phyloP scores from a whole-genome alignment of 2,329 filamentous ascomycete genomes.

The Nemania bipapillata region DNA sequence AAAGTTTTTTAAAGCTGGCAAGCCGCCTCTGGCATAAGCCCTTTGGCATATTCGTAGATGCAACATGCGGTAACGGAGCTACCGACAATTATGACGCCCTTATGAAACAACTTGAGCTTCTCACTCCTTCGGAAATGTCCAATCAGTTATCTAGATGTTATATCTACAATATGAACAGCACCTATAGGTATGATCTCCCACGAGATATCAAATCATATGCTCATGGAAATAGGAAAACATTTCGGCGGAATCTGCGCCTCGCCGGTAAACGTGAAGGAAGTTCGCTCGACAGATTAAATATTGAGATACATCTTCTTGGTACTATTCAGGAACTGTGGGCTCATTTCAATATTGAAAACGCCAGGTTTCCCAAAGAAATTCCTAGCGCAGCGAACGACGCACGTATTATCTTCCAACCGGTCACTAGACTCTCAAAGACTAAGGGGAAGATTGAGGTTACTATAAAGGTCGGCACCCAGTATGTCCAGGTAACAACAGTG shows the following conservation, averaged over 20 bases:
- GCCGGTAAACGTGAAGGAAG: slow-evolving; percentile 69
- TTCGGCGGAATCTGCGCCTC: slow-evolving; percentile 70
- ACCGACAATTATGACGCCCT: slow-evolving; percentile 73
- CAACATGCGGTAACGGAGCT: slow-evolving; percentile 75
- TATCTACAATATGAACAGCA: slow-evolving; percentile 78
- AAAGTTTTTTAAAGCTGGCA: slow-evolving; percentile 62
- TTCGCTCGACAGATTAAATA: slow-evolving; percentile 71
- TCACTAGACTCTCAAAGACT: slow-evolving; percentile 73
- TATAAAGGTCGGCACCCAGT: slow-evolving; percentile 75
- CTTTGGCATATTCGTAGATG: slow-evolving; percentile 74
- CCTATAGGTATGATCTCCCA: slow-evolving; percentile 63
- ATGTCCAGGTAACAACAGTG: slow-evolving; percentile 74
- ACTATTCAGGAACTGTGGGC: slow-evolving; percentile 72
- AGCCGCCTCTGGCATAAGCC: slow-evolving; percentile 76
- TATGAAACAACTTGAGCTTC: slow-evolving; percentile 70
- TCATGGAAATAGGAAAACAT: slow-evolving; percentile 64
- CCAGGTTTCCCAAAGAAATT: slow-evolving; percentile 75
- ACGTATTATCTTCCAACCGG: slow-evolving; percentile 71
- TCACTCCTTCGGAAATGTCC: slow-evolving; percentile 71
- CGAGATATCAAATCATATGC: slow-evolving; percentile 10
- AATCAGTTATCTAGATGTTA: slow-evolving; percentile 71
- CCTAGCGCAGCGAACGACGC: slow-evolving; percentile 75
- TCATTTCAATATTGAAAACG: slow-evolving; percentile 73
- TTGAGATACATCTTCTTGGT: slow-evolving; percentile 73
- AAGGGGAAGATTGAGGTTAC: slow-evolving; percentile 76